Conservation (phyloP, 306 rosid species). For the Vicia villosa region DNA sequence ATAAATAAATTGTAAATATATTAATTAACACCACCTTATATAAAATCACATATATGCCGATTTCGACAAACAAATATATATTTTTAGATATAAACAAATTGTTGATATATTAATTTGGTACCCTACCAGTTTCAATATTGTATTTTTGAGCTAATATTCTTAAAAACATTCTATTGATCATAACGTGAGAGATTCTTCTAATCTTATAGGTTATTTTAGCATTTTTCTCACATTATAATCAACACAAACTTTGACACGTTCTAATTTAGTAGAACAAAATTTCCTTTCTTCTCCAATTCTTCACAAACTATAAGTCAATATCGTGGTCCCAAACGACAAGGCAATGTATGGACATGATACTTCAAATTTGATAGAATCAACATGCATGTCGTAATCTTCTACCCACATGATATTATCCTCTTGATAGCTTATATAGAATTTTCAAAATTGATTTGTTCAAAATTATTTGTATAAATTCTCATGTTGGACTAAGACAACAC, state of each 20-base stretch:
- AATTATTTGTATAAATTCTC: background rate
- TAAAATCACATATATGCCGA: no score
- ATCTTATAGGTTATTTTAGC: background rate
- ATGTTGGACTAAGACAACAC: background rate
- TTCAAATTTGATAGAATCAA: background rate
- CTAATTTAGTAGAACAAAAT: background rate
- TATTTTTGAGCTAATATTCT: background rate
- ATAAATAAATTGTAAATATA: no score
- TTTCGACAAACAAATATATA: no score
- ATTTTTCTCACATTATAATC: background rate
- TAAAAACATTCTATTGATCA: background rate
- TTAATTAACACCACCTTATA: no score
- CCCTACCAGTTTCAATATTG: background rate
- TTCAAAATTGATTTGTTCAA: background rate
- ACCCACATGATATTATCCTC: background rate
- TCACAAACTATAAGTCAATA: background rate
- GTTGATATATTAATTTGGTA: no score
- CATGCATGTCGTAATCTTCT: slow-evolving; percentile 4
- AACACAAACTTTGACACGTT: background rate
- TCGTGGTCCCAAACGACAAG: background rate
- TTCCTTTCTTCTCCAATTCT: background rate
- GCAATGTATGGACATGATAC: background rate
- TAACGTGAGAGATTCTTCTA: background rate
- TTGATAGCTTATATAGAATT: background rate
- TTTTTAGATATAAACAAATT: no score